Base-by-base conservation (phyloP, 1,139 yeast genomes). In the Debaryomyces subglobosus region DNA sequence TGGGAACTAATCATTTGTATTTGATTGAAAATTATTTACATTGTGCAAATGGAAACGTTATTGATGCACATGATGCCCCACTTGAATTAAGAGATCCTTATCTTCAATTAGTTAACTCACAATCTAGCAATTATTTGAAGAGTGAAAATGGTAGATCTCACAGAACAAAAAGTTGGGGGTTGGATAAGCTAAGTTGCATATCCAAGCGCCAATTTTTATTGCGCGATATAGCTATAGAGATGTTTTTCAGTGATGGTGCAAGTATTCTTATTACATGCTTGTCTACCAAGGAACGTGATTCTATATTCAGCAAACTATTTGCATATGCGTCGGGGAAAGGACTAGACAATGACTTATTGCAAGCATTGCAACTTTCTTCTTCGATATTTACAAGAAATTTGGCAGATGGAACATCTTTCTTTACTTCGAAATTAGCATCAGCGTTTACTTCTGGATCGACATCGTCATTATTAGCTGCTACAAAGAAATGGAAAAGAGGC, bases 141-240 rank as follows among this genome's bases (percentile, higher is more conserved):
- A 52, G 49, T 10, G 65, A 62, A 29, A 49, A 46, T 2, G 50
- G 49, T 9, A 66, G 58, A 40, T 60, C 69, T 1, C 88, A 84
- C 57, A 62, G 72, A 16, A 78, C 77, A 1, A 75, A 75, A 52
- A 68, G 72, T 24, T 86, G 91, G 90, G 75, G 79, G 29, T 61
- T 85, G 29, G 72, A 73, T 5, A 79, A 77, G 40, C 63, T 89
- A 32, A 78, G 83, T 3, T 81, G 86, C 8, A 79, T 86, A 21
- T 83, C 89, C 3, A 87, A 85, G 56, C 69, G 96, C 43, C 90
- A 86, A 41, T 89, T 89, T 58, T 64, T 89, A 21, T 71, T 89
- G 18, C 68, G 96, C 48, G 95, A 89, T 63, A 87, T 86, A 46
- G 96, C 92, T 0, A 61, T 89, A 38, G 97, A 89, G 59, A 68